Conservation (phyloP, 2,329 filamentous ascomycete genomes). For the Cercospora beticola region DNA sequence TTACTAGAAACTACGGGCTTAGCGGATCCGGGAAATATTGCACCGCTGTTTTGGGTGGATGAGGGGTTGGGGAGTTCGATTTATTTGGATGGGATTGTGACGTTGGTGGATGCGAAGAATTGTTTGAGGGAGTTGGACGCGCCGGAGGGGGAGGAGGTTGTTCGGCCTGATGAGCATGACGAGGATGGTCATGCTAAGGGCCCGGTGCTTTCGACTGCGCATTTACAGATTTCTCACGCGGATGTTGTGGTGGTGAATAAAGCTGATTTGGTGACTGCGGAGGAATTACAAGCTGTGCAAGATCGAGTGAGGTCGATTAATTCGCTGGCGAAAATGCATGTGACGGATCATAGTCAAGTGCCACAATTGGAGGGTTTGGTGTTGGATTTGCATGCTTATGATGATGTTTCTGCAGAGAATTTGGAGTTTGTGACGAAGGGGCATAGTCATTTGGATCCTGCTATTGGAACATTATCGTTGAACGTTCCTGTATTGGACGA, state of each 20-base stretch:
- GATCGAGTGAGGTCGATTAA: constrained; percentile 82
- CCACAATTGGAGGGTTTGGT: constrained; percentile 81
- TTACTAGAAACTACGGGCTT: constrained; percentile 93
- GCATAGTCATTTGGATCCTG: constrained; percentile 87
- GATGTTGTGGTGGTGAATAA: constrained; percentile 97
- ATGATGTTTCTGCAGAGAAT: constrained; percentile 65
- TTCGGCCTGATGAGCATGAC: constrained; percentile 39
- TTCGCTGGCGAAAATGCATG: constrained; percentile 77
- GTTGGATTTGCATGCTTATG: constrained; percentile 89
- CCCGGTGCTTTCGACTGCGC: constrained; percentile 81
- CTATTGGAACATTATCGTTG: constrained; percentile 80
- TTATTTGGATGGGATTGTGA: constrained; percentile 95
- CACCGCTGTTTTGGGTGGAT: constrained; percentile 96
- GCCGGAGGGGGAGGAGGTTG: constrained; percentile 37
- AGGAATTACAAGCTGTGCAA: constrained; percentile 68
- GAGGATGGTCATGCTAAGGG: constrained; percentile 53
- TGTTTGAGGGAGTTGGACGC: constrained; percentile 81
- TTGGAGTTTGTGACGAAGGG: constrained; percentile 72
- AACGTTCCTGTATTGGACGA: constrained; percentile 60
- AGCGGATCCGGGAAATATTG: constrained; percentile 92
- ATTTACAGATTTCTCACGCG: constrained; percentile 94
- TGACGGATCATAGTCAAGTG: constrained; percentile 76
- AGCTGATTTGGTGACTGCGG: constrained; percentile 71
- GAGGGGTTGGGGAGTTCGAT: constrained; percentile 93
- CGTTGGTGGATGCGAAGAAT: constrained; percentile 92